These are phyloP conservation scores for Hypoxylon sp. DNA, from an alignment of 2,329 filamentous ascomycete genomes.

Conservation along the genomic window DNA sequence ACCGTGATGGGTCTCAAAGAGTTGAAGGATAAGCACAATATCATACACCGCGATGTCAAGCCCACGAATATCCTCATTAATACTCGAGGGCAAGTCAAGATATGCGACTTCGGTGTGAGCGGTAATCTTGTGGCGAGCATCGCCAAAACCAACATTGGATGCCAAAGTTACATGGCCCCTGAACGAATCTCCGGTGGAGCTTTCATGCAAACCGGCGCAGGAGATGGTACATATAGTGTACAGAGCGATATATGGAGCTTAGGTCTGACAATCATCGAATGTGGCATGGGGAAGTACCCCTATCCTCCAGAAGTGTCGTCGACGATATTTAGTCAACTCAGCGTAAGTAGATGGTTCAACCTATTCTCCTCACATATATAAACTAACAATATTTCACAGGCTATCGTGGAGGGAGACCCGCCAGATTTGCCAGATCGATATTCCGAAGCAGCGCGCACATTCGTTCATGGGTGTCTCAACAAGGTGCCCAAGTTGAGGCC, in stretches of 20 bases:
- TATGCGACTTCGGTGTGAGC: constrained; percentile 98
- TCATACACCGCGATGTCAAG: constrained; percentile 98
- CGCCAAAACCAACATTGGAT: constrained; percentile 98
- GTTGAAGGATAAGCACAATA: constrained; percentile 98
- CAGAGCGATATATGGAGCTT: constrained; percentile 99
- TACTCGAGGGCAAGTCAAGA: constrained; percentile 91
- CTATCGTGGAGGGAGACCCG: constrained; percentile 97
- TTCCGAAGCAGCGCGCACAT: constrained; percentile 84
- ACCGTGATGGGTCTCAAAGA: constrained; percentile 93
- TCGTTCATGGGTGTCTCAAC: constrained; percentile 90
- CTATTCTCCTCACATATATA: background rate
- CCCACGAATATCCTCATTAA: constrained; percentile 99
- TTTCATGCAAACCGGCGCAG: constrained; percentile 78
- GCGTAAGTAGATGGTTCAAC: constrained; percentile 73
- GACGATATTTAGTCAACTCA: constrained; percentile 97
- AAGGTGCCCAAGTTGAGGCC: constrained; percentile 93
- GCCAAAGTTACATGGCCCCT: constrained; percentile 99
- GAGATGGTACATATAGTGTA: constrained; percentile 92
- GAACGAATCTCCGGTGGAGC: constrained; percentile 93
- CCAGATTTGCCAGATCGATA: constrained; percentile 88
- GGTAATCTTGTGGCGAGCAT: constrained; percentile 98
- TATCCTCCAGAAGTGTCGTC: constrained; percentile 98
- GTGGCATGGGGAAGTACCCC: constrained; percentile 92
- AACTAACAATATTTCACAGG: constrained; percentile 67
- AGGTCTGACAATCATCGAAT: constrained; percentile 95